These are phyloP conservation scores for Macadamia integrifolia DNA, from an alignment of 164 flowering plant species.

Conservation along the genomic window DNA sequence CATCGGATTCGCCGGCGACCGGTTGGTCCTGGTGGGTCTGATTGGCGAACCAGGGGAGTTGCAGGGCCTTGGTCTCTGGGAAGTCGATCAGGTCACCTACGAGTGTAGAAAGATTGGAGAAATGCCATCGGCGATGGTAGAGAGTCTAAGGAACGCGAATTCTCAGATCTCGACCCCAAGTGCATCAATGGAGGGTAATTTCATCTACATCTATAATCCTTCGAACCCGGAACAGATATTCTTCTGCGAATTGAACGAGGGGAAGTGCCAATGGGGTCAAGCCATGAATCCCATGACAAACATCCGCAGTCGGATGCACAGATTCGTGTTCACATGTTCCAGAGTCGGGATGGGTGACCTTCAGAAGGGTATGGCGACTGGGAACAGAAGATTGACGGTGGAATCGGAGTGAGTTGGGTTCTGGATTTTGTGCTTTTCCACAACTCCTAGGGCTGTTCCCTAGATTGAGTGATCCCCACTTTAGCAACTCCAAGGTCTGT, in stretches of 20 bases:
- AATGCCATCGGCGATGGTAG: constrained; percentile 42
- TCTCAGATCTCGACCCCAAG: constrained; percentile 9
- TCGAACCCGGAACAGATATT: constrained; percentile 35
- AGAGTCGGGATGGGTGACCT: constrained; percentile 40
- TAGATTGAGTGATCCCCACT: no score
- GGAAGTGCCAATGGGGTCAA: constrained; percentile 39
- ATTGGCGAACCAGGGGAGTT: constrained; percentile 16
- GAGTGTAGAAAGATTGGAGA: constrained; percentile 33
- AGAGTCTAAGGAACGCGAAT: constrained; percentile 24
- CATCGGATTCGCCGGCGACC: constrained; percentile 26
- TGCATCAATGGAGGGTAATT: constrained; percentile 20
- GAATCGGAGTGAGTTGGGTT: neutral
- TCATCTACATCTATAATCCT: constrained; percentile 33
- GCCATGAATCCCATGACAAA: constrained; percentile 21
- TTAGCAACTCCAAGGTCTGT: no score
- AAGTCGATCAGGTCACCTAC: constrained; percentile 25
- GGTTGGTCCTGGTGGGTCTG: constrained; percentile 46
- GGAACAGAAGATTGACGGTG: constrained; percentile 11
- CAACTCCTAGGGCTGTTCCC: no score
- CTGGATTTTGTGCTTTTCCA: no score
- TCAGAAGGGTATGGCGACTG: constrained; percentile 15
- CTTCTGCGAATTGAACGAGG: constrained; percentile 31
- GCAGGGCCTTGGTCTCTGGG: constrained; percentile 44
- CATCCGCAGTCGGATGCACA: constrained; percentile 19
- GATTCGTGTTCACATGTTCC: constrained; percentile 38